Percentiles rank a stretch among this genome's conserved stretches.
Evolutionary conservation across 2,329 filamentous ascomycete species (phyloP).

Genomic region (Aspergillus calidoustus): DNA sequence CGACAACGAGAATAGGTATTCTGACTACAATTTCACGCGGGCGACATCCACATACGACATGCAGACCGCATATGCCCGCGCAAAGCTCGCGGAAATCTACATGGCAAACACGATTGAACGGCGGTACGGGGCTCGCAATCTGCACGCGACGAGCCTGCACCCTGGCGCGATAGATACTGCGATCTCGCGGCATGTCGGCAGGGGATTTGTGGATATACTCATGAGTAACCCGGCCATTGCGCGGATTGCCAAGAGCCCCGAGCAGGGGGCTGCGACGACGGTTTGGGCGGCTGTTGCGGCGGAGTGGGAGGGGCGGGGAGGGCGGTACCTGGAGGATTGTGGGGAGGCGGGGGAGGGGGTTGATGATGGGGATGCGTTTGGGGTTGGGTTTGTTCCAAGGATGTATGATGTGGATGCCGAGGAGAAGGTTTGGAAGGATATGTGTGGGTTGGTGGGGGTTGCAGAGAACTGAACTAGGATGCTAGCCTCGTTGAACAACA

Average conservation of each 20-base stretch:
- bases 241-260: constrained; percentile 7
- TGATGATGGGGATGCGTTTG: constrained; percentile 17
- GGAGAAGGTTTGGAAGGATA: constrained; percentile 1
- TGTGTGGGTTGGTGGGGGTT: neutral
- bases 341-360: constrained; percentile 12
- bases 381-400: neutral
- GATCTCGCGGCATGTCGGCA: neutral
- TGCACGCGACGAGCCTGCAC: neutral
- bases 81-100: neutral
- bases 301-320: constrained; percentile 29
- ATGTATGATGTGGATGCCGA: neutral
- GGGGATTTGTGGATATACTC: neutral
- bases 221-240: neutral
- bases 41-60: neutral
- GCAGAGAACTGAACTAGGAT: neutral
- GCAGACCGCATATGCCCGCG: neutral
- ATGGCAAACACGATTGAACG: neutral
- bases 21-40: neutral
- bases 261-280: constrained; percentile 22
- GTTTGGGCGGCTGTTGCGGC: constrained; percentile 30
- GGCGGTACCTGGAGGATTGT: constrained; percentile 35
- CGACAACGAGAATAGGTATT: neutral
- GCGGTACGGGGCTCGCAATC: neutral
- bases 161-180: neutral
- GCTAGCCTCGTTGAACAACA: too few species aligned